A percentile compares a stretch with the other conserved stretches of the same genome.
Conservation (phyloP, 441 rosid species). For the Brassica balearica region DNA sequence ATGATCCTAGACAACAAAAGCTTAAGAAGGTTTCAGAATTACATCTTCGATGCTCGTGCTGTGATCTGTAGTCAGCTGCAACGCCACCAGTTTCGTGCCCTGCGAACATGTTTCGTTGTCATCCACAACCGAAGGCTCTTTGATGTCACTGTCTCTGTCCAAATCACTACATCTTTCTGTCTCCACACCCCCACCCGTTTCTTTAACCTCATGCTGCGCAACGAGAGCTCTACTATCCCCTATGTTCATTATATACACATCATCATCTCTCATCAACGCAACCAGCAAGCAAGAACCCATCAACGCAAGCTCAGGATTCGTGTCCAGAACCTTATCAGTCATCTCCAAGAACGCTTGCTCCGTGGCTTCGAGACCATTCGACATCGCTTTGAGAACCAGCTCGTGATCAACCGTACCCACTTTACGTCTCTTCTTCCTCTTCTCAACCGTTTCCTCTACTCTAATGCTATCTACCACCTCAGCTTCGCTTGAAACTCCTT, state of each 20-base stretch:
- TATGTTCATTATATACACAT: slow-evolving; percentile 95
- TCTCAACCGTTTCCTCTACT: slow-evolving; percentile 61
- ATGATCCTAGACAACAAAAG: slow-evolving; percentile 5
- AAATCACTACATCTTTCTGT: slow-evolving; percentile 45
- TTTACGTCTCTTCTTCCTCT: slow-evolving; percentile 64
- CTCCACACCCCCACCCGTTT: slow-evolving; percentile 50
- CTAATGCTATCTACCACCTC: slow-evolving; percentile 51
- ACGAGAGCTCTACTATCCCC: slow-evolving; percentile 99
- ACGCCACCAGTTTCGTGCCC: slow-evolving; percentile 56
- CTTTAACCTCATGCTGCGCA: slow-evolving; percentile 58
- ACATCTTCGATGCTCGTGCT: slow-evolving; percentile 97
- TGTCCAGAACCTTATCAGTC: slow-evolving; percentile 90
- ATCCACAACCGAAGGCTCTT: slow-evolving; percentile 35
- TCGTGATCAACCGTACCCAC: slow-evolving; percentile 82
- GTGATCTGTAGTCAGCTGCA: slow-evolving; percentile 97
- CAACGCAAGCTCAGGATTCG: slow-evolving; percentile 93
- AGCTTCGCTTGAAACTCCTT: slow-evolving; percentile 50
- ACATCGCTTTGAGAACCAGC: slow-evolving; percentile 81
- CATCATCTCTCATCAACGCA: slow-evolving; percentile 91
- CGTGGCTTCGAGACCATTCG: slow-evolving; percentile 81
- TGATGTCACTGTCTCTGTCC: slow-evolving; percentile 48
- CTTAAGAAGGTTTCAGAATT: slow-evolving; percentile 42
- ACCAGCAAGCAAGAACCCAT: slow-evolving; percentile 98
- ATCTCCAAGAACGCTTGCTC: slow-evolving; percentile 88
- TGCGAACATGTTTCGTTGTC: slow-evolving; percentile 47